Evolutionary conservation across 1,139 yeast genomes (phyloP).

Genomic region (Hansenula sp.): DNA sequence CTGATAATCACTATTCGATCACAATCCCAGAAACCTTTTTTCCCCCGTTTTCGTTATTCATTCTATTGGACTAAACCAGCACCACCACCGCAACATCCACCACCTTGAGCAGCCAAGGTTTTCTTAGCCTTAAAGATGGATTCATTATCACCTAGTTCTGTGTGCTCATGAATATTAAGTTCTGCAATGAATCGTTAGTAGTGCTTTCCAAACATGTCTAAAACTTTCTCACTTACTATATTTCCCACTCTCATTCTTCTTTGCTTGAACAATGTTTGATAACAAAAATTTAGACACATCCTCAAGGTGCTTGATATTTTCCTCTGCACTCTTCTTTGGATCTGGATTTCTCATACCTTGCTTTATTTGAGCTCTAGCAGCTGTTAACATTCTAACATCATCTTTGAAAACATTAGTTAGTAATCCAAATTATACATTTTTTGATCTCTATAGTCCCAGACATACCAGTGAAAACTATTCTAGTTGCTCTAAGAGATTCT

Average conservation of each 20-base stretch:
- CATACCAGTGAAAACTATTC: constrained; percentile 51
- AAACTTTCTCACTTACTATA: constrained; percentile 18
- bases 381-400: constrained; percentile 48
- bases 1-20: too few relatives aligned
- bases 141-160: constrained; percentile 90
- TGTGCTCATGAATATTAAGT: constrained; percentile 71
- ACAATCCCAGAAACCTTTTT: too few relatives aligned
- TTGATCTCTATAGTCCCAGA: not conserved
- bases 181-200: constrained; percentile 15
- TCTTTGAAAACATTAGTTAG: constrained; percentile 18
- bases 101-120: constrained; percentile 29
- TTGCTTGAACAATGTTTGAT: constrained; percentile 83
- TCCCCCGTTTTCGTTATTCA: not conserved
- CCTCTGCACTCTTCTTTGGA: constrained; percentile 35
- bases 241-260: constrained; percentile 31
- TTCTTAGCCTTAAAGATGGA: constrained; percentile 37
- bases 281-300: constrained; percentile 67
- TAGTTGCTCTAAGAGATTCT: constrained; percentile 66
- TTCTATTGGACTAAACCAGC: constrained; percentile 13
- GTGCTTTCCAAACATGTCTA: too few relatives aligned
- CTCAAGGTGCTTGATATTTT: constrained; percentile 57
- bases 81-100: constrained; percentile 46
- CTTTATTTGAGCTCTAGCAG: constrained; percentile 64
- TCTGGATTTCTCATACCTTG: constrained; percentile 50
- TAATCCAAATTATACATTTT: not conserved